phyloP scores from a whole-genome alignment of 2,329 filamentous ascomycete genomes.

The Teratosphaeria destructans region DNA sequence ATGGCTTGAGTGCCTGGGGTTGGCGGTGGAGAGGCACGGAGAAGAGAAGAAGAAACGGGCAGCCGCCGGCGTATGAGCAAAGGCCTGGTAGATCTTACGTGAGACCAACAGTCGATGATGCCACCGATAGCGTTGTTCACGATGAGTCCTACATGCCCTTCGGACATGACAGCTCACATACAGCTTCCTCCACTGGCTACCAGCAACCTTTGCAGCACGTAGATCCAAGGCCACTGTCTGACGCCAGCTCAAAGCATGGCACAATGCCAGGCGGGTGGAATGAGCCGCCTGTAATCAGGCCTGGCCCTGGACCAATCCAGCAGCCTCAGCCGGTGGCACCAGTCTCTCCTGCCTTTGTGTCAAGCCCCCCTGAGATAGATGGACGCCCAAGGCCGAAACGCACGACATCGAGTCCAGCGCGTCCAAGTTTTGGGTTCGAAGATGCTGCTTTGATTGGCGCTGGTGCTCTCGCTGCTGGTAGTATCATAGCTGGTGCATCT shows the following conservation, averaged over 20 bases:
- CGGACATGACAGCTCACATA: constrained; percentile 1
- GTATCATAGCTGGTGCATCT: constrained; percentile 20
- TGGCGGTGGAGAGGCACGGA: constrained; percentile 49
- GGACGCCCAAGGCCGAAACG: constrained; percentile 38
- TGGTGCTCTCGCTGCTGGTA: constrained; percentile 29
- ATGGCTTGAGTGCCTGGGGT: constrained; percentile 40
- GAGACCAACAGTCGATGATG: constrained; percentile 30
- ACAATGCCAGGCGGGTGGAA: constrained; percentile 23
- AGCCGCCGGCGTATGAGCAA: constrained; percentile 5
- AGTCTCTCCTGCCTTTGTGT: constrained; percentile 34
- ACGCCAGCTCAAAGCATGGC: constrained; percentile 40
- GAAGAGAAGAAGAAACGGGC: constrained; percentile 28
- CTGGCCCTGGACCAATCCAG: constrained; percentile 60
- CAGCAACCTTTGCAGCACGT: constrained; percentile 49
- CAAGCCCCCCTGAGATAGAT: constrained; percentile 2
- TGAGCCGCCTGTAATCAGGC: constrained; percentile 29
- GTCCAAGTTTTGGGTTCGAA: constrained; percentile 12
- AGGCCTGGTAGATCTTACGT: constrained; percentile 27
- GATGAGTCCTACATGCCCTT: constrained; percentile 30
- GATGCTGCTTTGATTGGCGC: constrained; percentile 35
- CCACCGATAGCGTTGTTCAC: constrained; percentile 25
- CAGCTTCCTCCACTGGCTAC: constrained; percentile 1
- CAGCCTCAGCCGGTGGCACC: constrained; percentile 73
- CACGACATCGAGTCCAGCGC: constrained; percentile 21
- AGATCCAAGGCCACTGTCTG: constrained; percentile 56